Evolutionary conservation across 2,329 filamentous ascomycete species (phyloP), one percentile per base, ranked within the genome.

Genomic region (Zymoseptoria tritici): DNA sequence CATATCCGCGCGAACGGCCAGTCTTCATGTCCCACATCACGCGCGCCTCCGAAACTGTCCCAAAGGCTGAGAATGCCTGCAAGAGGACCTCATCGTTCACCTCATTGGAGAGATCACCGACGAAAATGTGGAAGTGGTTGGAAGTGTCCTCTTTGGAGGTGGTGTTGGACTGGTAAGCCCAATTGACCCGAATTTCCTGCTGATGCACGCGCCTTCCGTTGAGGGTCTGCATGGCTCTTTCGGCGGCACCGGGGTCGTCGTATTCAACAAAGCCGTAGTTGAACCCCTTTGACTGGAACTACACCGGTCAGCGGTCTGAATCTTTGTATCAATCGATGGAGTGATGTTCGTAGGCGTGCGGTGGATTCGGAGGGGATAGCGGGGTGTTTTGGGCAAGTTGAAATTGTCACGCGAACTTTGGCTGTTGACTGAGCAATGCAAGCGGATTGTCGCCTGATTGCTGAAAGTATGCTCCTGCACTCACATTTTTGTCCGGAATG

Each of bases 11-110:
- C 67, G 94, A 97, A 65, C 94, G 88, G 67, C 94, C 94, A 42
- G 94, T 99, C 83, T 99, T 99, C 94, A 99, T 99, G 76, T 99
- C 94, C 94, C 94, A 99, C 94, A 99, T 99, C 65, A 99, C 94
- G 70, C 94, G 91, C 61, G 94, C 94, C 77, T 99, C 94, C 2
- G 94, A 99, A 54, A 99, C 92, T 11, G 87, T 90, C 49, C 94
- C 94, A 75, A 97, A 99, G 52, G 91, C 91, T 54, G 91, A 95
- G 77, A 99, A 99, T 11, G 94, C 94, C 76, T 97, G 92, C 16
- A 89, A 81, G 21, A 99, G 83, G 56, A 97, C 85, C 72, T 99
- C 94, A 70, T 99, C 94, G 70, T 99, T 99, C 75, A 99, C 94
- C 76, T 99, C 94, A 72, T 99, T 99, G 69, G 92, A 97, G 59